Base-by-base conservation (phyloP, 495 filamentous ascomycete species). In the Penicillium turbatum region DNA sequence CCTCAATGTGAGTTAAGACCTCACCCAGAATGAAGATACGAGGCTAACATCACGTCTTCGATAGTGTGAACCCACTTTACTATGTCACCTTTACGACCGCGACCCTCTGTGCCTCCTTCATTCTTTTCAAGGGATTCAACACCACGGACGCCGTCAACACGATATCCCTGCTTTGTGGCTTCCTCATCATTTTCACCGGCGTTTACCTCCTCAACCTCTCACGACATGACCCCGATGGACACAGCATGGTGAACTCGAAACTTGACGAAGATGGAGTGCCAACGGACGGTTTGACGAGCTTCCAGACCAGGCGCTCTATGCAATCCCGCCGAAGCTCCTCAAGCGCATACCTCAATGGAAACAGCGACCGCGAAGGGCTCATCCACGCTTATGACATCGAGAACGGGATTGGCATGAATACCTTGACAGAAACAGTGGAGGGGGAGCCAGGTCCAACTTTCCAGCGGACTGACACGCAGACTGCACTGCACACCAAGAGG, bases 11-110 rank as follows among this genome's bases (percentile, higher is more conserved):
- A 72, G 86, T 73, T 12, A 41, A 34, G 12, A 30, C 19, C 36
- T 3, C 38, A 10, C 19, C 17, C 13, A 35, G 34, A 15, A 41
- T 24, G 6, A 19, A n/a, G 47, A 9, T 17, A 9, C 1, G 38
- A 27, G 32, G 40, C 70, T 78, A 61, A 79, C 54, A n/a, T 37
- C 0, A 42, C 5, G 19, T 34, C 42, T 59, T 38, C n/a, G 29
- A 13, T 60, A 98, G 93, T 59, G 93, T 98, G 32, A 98, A 97
- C 66, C 93, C 93, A 1, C 82, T 98, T 31, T 98, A 98, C 78
- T 98, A 98, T 70, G 93, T 98, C 45, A 97, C 92, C n/a, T 98
- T 98, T 72, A 98, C 93, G 5, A 97, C 93, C 6, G 89, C 87
- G 30, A 98, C 93, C 13, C 82, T 98, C 44, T 86, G 86, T 69